Evolutionary conservation across 164 flowering plant genomes (phyloP), one percentile per base, ranked within the genome.

Genomic region (Magnolia sinica): DNA sequence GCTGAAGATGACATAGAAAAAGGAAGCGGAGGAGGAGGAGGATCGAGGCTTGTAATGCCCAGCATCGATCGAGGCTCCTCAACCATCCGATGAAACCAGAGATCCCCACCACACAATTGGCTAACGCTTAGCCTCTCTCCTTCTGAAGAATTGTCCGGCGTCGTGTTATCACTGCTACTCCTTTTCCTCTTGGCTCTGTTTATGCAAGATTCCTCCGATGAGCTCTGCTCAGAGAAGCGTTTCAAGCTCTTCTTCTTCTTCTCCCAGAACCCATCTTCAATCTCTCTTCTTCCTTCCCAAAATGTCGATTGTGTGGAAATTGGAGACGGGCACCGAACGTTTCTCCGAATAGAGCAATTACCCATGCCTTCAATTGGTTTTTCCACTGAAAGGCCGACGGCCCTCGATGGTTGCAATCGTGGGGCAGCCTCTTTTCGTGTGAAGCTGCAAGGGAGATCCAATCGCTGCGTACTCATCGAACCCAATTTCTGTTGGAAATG

Each of bases 381-480:
- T 80, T 91, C 94, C 3, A 91, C 82, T 0, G 96, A 87, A 50
- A 91, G 74, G 19, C 88, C 88, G 7, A 87, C 89, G 0, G 93
- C 91, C 79, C 95, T 84, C 37, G 90, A 76, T 27, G 90, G 76
- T 78, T 90, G 97, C 8, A 92, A 79, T 64, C 91, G 75, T 2
- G 89, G 75, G 55, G 87, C 72, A 59, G 63, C 79, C 68, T 91
- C 98, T 80, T 87, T 91, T 51, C 94, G 82, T 16, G 89, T 69
- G 79, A 94, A 92, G 78, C 83, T 86, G 79, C 95, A 86, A 7
- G 97, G 95, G 73, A 94, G 81, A 78, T 96, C 97, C 86, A 94
- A 81, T 82, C 97, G 90, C 74, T 94, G 97, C 65, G 98, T 91
- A 87, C 84, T 92, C 99, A 94, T 94, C 69, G 97, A 86, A 73